Conservation (phyloP, 495 filamentous ascomycete genomes). For the Glarea lozoyensis region DNA sequence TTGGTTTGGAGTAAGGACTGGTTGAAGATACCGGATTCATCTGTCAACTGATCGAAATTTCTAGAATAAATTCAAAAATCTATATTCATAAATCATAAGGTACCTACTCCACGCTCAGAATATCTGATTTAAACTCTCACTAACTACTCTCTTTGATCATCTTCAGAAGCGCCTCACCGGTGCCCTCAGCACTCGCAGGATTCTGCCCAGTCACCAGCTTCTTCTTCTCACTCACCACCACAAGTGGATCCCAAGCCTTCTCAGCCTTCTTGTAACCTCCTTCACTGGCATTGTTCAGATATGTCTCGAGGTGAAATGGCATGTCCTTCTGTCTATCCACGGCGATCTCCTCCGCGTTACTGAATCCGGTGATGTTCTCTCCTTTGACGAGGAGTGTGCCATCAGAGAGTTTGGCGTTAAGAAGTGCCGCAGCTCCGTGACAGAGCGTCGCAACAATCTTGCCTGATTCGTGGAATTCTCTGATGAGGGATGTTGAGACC, state of each 20-base stretch:
- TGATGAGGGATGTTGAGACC: constrained; percentile 43
- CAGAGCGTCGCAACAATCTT: constrained; percentile 59
- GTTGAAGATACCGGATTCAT: no score
- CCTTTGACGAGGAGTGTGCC: constrained; percentile 36
- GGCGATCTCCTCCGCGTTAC: constrained; percentile 56
- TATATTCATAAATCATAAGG: no score
- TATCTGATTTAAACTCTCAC: background rate
- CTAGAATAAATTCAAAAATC: no score
- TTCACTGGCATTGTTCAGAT: constrained; percentile 35
- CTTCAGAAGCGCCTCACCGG: constrained; percentile 28
- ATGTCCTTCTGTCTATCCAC: constrained; percentile 37
- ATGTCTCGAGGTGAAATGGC: constrained; percentile 59
- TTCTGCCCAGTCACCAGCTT: constrained; percentile 68
- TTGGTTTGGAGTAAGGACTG: no score
- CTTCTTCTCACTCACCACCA: constrained; percentile 46
- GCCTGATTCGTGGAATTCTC: constrained; percentile 47
- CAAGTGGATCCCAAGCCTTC: constrained; percentile 48
- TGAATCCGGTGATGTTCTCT: constrained; percentile 56
- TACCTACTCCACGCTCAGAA: background rate
- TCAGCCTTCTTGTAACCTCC: constrained; percentile 46
- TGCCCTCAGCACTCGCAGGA: constrained; percentile 50
- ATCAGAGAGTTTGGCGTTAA: constrained; percentile 41
- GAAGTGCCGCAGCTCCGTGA: constrained; percentile 56
- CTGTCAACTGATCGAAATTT: no score
- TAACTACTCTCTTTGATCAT: background rate